A percentile compares a stretch with the other conserved stretches of the same genome.
Conservation (phyloP, 2,329 filamentous ascomycete species). For the Pyrenochaeta sp. region DNA sequence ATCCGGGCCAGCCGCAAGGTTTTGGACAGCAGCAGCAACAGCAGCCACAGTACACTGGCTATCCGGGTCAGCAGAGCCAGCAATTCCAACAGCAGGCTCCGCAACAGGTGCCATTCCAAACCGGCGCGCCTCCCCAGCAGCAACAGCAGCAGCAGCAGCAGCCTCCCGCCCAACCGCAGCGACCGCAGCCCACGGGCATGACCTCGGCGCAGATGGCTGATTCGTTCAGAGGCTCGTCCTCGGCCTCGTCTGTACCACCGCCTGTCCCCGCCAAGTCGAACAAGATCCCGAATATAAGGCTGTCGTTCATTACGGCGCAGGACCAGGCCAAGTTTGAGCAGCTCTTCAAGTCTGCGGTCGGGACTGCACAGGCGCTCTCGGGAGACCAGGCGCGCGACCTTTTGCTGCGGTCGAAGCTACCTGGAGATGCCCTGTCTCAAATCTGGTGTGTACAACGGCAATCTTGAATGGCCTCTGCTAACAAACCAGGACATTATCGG, state of each 20-base stretch:
- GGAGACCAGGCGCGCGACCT: slow-evolving; percentile 92
- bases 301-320: slow-evolving; percentile 94
- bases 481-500: slow-evolving; percentile 77
- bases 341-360: slow-evolving; percentile 93
- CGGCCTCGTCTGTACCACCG: slow-evolving; percentile 56
- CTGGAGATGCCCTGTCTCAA: slow-evolving; percentile 85
- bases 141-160: slow-evolving; percentile 69
- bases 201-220: slow-evolving; percentile 70
- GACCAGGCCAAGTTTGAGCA: slow-evolving; percentile 98
- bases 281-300: slow-evolving; percentile 90
- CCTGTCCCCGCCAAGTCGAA: slow-evolving; percentile 70
- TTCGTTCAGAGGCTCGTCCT: slow-evolving; percentile 59
- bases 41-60: slow-evolving; percentile 53
- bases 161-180: slow-evolving; percentile 54
- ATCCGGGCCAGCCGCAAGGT: slow-evolving; percentile 54
- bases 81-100: slow-evolving; percentile 63
- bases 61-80: slow-evolving; percentile 54
- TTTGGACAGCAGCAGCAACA: slow-evolving; percentile 54
- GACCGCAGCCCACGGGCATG: slow-evolving; percentile 65
- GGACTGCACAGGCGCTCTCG: slow-evolving; percentile 82
- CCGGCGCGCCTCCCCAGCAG: slow-evolving; percentile 61
- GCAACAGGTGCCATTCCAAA: slow-evolving; percentile 49
- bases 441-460: slow-evolving; percentile 73
- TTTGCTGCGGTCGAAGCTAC: slow-evolving; percentile 83
- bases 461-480: slow-evolving; percentile 17